phyloP scores from a whole-genome alignment of 164 flowering plant genomes.

The Dillenia suffruticosa region DNA sequence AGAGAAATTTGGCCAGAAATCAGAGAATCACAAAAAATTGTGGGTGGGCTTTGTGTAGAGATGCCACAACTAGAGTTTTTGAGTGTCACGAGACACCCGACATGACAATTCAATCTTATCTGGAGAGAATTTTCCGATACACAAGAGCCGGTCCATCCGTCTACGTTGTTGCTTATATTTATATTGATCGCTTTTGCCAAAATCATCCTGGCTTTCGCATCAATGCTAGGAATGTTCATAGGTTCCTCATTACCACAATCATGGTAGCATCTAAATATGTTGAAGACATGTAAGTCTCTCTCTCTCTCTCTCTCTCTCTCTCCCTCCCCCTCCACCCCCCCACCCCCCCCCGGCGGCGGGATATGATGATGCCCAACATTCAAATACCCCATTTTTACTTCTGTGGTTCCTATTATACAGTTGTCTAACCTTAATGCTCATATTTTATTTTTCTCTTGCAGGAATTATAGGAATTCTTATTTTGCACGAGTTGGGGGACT shows the following conservation, averaged over 20 bases:
- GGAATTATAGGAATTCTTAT: conserved; percentile 91
- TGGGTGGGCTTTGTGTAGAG: conserved; percentile 19
- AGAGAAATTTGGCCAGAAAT: conserved; percentile 69
- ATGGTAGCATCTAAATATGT: conserved; percentile 94
- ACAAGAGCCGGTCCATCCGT: conserved; percentile 69
- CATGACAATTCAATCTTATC: conserved; percentile 63
- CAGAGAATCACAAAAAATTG: conserved; percentile 43
- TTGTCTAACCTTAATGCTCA: not conserved
- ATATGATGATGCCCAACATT: too few species aligned
- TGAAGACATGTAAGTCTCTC: conserved; percentile 74
- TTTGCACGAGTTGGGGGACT: conserved; percentile 88
- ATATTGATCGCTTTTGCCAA: conserved; percentile 82
- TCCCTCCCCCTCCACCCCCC: too few species aligned
- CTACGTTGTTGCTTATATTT: conserved; percentile 80
- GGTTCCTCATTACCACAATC: conserved; percentile 81
- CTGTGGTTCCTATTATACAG: not conserved
- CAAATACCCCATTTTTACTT: too few species aligned
- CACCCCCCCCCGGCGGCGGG: too few species aligned
- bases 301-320: not conserved
- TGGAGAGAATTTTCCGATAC: conserved; percentile 82
- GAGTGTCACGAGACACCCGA: conserved; percentile 59
- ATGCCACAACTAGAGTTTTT: conserved; percentile 31
- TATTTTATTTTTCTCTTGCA: conserved; percentile 20
- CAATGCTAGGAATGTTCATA: conserved; percentile 62
- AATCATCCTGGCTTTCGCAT: conserved; percentile 59